Conservation (phyloP, 2,329 filamentous ascomycete genomes). For the Leptographium wingfieldii region DNA sequence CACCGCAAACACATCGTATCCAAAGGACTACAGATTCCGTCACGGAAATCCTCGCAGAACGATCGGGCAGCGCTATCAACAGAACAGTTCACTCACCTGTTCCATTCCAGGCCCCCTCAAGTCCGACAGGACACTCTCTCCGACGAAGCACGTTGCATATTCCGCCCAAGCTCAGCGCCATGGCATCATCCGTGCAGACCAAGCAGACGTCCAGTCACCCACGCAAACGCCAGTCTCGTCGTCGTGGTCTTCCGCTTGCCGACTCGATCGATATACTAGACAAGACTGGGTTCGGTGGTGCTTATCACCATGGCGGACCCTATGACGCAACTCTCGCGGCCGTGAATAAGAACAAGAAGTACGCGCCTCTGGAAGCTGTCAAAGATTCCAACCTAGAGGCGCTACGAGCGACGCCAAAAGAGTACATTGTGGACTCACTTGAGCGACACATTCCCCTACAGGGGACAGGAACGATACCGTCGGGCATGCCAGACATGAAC, state of each 20-base stretch:
- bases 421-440: conserved; percentile 65
- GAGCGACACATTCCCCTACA: conserved; percentile 65
- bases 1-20: conserved; percentile 16
- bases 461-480: conserved; percentile 64
- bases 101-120: background rate
- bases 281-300: conserved; percentile 40
- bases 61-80: conserved; percentile 1
- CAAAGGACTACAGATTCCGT: conserved; percentile 15
- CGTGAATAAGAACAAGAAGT: conserved; percentile 51
- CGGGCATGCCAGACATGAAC: conserved; percentile 53
- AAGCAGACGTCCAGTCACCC: conserved; percentile 46
- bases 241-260: conserved; percentile 51
- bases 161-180: background rate
- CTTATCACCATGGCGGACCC: conserved; percentile 82
- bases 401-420: conserved; percentile 64
- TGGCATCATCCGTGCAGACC: conserved; percentile 27
- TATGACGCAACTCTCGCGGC: conserved; percentile 72
- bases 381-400: conserved; percentile 61
- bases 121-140: background rate
- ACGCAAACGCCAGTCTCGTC: conserved; percentile 37
- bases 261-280: conserved; percentile 78
- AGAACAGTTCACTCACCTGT: background rate
- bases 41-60: conserved; percentile 5
- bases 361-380: conserved; percentile 67
- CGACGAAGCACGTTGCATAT: background rate